These are phyloP conservation scores for Stagonosporopsis rhizophila DNA, from an alignment of 2,329 filamentous ascomycete species.

Conservation along the genomic window DNA sequence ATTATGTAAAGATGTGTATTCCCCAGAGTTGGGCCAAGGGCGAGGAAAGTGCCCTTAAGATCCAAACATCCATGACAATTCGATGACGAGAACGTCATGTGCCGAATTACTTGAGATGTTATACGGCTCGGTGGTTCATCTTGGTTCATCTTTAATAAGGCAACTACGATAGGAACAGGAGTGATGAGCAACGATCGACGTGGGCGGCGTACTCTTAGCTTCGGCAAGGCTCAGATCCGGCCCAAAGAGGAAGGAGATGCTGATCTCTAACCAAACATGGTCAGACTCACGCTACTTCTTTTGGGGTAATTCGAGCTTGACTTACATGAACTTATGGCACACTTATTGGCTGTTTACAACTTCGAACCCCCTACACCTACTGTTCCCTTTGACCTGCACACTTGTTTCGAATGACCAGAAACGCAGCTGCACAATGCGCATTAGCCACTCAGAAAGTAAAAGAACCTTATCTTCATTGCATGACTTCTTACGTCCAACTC, in stretches of 20 bases:
- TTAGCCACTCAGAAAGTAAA: too few species aligned
- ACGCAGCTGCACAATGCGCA: too few species aligned
- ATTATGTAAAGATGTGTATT: neutral
- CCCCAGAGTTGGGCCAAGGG: neutral
- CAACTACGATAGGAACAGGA: constrained; percentile 10
- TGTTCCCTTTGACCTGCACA: too few species aligned
- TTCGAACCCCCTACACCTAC: too few species aligned
- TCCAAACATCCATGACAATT: constrained; percentile 8
- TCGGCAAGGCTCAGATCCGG: constrained; percentile 8
- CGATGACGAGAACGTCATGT: constrained; percentile 1
- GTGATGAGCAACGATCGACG: constrained; percentile 8
- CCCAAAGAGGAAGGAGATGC: neutral
- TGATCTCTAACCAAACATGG: neutral
- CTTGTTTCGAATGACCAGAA: too few species aligned
- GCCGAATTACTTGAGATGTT: neutral
- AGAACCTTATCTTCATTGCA: too few species aligned
- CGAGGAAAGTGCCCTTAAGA: constrained; percentile 3
- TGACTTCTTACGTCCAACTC: too few species aligned
- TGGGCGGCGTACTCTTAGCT: neutral
- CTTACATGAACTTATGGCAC: too few species aligned
- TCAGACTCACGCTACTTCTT: neutral
- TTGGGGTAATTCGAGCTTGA: constrained; percentile 8
- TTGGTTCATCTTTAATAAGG: neutral
- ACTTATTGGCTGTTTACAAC: too few species aligned
- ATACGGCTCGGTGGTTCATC: neutral